phyloP scores from a whole-genome alignment of 1,139 yeast genomes.

The Sporopachydermia cereana region DNA sequence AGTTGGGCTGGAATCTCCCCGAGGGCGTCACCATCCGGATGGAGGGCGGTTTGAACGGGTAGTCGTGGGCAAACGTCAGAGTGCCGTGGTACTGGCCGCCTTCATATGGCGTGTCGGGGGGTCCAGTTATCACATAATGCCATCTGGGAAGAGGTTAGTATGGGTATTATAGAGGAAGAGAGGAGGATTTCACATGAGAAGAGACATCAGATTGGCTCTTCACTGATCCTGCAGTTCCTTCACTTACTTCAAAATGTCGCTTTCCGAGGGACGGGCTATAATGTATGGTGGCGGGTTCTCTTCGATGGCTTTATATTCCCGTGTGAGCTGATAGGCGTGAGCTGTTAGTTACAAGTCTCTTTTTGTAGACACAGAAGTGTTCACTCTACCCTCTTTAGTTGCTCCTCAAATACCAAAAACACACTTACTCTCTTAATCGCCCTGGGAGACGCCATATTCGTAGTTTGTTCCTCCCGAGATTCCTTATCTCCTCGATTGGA shows the following conservation, averaged over 20 bases:
- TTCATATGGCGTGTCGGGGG: conserved; percentile 74
- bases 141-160: conserved; percentile 25
- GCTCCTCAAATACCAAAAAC: conserved; percentile 11
- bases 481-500: too few relatives aligned
- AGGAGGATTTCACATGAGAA: conserved; percentile 10
- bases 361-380: too few relatives aligned
- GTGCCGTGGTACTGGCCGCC: conserved; percentile 89
- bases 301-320: conserved; percentile 66
- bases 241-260: conserved; percentile 53
- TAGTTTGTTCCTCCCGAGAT: too few relatives aligned
- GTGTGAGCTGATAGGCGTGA: conserved; percentile 38
- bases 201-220: conserved; percentile 9
- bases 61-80: conserved; percentile 70
- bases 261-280: conserved; percentile 73
- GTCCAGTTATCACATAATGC: conserved; percentile 78
- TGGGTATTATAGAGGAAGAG: conserved; percentile 10
- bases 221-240: conserved; percentile 13
- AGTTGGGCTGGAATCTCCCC: conserved; percentile 67
- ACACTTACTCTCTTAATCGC: conserved; percentile 22
- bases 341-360: too few relatives aligned
- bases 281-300: conserved; percentile 76
- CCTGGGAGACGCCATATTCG: not conserved
- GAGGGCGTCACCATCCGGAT: conserved; percentile 84
- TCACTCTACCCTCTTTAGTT: too few relatives aligned
- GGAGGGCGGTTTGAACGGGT: conserved; percentile 89